A percentile compares a stretch with the other conserved stretches of the same genome.
These are phyloP conservation scores for Chytriomyces sp. DNA, from an alignment of 192 early-diverging fungal species.

Conservation along the genomic window DNA sequence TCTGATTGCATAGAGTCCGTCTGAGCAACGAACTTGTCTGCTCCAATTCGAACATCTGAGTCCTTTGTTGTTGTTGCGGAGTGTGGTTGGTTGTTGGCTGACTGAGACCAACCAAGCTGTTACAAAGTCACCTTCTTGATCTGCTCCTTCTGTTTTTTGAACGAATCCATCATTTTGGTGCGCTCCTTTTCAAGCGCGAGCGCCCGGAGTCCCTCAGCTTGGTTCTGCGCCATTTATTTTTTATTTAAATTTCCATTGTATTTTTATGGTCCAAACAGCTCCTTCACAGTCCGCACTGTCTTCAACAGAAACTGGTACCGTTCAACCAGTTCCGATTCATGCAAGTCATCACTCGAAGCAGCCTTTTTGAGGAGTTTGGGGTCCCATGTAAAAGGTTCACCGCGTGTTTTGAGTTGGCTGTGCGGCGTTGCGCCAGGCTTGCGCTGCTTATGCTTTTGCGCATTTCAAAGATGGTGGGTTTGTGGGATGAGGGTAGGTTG, in stretches of 20 bases:
- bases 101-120: not conserved
- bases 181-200: constrained; percentile 73
- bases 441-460: too few species aligned
- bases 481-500: too few species aligned
- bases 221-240: constrained; percentile 2
- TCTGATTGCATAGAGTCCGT: constrained; percentile 78
- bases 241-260: not conserved
- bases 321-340: not conserved
- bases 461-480: too few species aligned
- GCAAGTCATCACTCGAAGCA: not conserved
- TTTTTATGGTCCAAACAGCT: constrained; percentile 1
- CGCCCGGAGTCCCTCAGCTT: constrained; percentile 51
- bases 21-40: constrained; percentile 80
- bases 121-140: constrained; percentile 62
- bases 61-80: constrained; percentile 48
- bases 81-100: not conserved
- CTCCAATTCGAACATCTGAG: constrained; percentile 68
- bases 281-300: constrained; percentile 6
- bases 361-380: too few species aligned
- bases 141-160: constrained; percentile 72
- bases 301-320: constrained; percentile 16
- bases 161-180: constrained; percentile 69
- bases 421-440: too few species aligned
- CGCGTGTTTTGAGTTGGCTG: too few species aligned
- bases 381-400: too few species aligned